Conservation (phyloP, 495 filamentous ascomycete genomes). For the Talaromyces adpressus region DNA sequence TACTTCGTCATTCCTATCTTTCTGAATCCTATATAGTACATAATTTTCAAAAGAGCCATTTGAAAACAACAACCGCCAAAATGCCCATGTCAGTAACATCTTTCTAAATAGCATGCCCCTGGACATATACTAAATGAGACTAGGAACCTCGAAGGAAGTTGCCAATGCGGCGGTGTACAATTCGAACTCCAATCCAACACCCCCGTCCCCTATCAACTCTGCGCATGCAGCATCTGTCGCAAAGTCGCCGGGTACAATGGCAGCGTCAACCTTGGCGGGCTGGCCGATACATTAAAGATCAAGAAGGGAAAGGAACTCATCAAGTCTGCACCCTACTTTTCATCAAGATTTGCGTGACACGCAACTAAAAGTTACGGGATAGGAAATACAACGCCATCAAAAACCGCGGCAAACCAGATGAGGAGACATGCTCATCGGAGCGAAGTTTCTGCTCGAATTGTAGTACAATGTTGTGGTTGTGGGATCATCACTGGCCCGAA, state of each 20-base stretch:
- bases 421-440: constrained; percentile 37
- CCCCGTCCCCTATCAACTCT: constrained; percentile 50
- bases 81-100: constrained; percentile 6
- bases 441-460: constrained; percentile 49
- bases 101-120: neutral
- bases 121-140: neutral
- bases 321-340: constrained; percentile 41
- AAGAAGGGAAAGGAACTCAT: constrained; percentile 41
- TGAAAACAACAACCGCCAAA: neutral
- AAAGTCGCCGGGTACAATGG: constrained; percentile 45
- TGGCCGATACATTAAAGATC: constrained; percentile 38
- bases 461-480: constrained; percentile 43
- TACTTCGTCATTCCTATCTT: neutral
- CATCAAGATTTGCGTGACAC: too few species aligned
- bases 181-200: constrained; percentile 46
- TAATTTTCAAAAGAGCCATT: neutral
- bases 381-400: constrained; percentile 48
- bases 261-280: constrained; percentile 44
- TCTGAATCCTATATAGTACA: neutral
- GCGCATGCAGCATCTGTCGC: constrained; percentile 50
- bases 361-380: too few species aligned
- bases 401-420: constrained; percentile 38
- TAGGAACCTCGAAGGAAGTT: constrained; percentile 47
- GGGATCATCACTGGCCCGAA: constrained; percentile 45
- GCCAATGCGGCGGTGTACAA: constrained; percentile 46